Evolutionary conservation across 106 monocot species (phyloP), one percentile per base, ranked within the genome.

Genomic region (Allium fistulosum): DNA sequence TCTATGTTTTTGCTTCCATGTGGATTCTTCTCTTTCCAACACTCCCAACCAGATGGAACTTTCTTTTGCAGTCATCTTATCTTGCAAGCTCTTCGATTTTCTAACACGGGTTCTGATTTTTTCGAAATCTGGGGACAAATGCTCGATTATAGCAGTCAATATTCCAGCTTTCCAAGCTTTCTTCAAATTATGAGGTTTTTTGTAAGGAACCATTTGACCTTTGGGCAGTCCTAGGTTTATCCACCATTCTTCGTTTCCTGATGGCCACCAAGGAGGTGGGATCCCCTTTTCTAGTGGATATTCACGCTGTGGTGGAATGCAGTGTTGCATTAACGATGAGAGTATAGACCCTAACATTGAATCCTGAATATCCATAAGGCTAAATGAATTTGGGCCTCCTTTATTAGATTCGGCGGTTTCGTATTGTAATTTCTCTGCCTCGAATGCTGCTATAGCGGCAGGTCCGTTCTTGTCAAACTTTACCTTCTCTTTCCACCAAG

Each of bases 401-500:
- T 80, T 75, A 1, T 61, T 69, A 55, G 11, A 12, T 53, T 74
- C 74, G 2, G 59, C 68, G 65, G 70, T 82, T 48, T 58, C 76
- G 17, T 68, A 16, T 17, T 80, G 84, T 58, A 84, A 75, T 49
- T 69, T 83, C 46, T 99, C 92, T 1, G 73, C 70, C 67, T 99
- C 97, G 64, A 87, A 92, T 63, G 84, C 79, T 60, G 81, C 87
- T 65, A 99, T 87, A 27, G 97, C 97, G 5, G 80, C 77, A 1
- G 87, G 92, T 26, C 92, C 97, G 69, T 92, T 84, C 73, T 92
- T 92, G 75, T 97, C 92, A 79, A 92, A 99, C 64, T 90, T 99
- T 50, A 92, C 97, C 75, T 92, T 99, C 69, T 99, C 97, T 71
- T 99, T 99, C 97, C 97, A 99, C 97, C 97, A 99, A 53, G 89